These are phyloP conservation scores for Cryptosporidium ubiquitum DNA, from an alignment of 169 alveolate species.

Conservation along the genomic window DNA sequence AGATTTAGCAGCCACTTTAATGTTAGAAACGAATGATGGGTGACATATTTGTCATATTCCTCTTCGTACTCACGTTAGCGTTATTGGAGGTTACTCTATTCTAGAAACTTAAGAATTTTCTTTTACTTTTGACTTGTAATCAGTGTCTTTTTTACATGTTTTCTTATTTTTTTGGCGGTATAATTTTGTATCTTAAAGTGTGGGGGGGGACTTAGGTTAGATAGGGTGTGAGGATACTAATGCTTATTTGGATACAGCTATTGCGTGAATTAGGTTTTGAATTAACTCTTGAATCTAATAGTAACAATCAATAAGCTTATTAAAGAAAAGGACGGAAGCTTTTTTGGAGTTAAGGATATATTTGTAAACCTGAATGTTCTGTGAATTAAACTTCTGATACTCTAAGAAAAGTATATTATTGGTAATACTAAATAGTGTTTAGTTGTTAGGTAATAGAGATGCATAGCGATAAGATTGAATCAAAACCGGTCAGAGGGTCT, in stretches of 20 bases:
- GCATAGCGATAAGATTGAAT: constrained; percentile 5
- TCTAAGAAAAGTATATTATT: not conserved
- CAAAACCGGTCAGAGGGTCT: constrained; percentile 26
- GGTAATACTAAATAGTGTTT: not conserved
- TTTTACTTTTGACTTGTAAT: not conserved
- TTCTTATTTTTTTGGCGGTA: not conserved
- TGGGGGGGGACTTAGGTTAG: not conserved
- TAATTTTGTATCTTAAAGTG: not conserved
- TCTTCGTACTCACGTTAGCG: constrained; percentile 1
- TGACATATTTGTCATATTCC: constrained; percentile 16
- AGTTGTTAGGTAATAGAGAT: not conserved
- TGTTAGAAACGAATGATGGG: constrained; percentile 27
- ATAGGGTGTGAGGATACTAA: not conserved
- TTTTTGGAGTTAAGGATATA: not conserved
- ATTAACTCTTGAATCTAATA: not conserved
- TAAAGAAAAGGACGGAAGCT: not conserved
- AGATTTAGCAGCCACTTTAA: not conserved
- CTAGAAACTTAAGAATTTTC: not conserved
- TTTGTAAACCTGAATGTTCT: not conserved
- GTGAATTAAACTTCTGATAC: not conserved
- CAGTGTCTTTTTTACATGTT: not conserved
- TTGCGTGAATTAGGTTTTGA: not conserved
- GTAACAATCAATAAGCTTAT: not conserved
- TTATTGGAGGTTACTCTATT: not conserved
- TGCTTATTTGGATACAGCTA: not conserved